phyloP scores from a whole-genome alignment of 345 rosid genomes.

The Passiflora organensis region DNA sequence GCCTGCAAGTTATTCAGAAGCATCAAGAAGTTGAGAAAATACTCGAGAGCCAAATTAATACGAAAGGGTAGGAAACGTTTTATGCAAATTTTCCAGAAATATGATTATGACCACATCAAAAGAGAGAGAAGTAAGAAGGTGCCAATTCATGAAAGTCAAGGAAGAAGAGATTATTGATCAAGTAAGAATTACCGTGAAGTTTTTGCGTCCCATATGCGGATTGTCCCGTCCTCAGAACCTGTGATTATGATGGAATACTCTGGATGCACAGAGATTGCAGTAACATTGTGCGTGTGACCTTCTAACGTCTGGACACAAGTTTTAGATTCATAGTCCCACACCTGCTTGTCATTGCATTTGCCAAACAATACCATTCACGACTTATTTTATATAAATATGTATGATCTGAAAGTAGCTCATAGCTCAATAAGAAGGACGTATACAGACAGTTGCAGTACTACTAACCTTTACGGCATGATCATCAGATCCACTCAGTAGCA shows the following conservation, averaged over 20 bases:
- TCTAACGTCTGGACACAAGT: constrained; percentile 24
- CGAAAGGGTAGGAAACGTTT: too few relatives aligned
- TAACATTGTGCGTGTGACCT: constrained; percentile 26
- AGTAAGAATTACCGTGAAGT: constrained; percentile 13
- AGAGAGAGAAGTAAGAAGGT: too few relatives aligned
- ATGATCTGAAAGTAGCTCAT: too few relatives aligned
- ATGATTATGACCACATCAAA: too few relatives aligned
- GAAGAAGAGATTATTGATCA: too few relatives aligned
- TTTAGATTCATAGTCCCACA: constrained; percentile 27
- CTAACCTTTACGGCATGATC: constrained; percentile 31
- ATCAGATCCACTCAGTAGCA: constrained; percentile 33
- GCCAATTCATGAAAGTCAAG: too few relatives aligned
- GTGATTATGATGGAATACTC: constrained; percentile 21
- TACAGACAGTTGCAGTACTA: not conserved
- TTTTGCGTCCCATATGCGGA: constrained; percentile 22
- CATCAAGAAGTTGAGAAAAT: not conserved
- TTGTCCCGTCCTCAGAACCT: constrained; percentile 25
- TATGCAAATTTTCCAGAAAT: too few relatives aligned
- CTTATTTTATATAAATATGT: too few relatives aligned
- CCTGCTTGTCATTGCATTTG: constrained; percentile 10
- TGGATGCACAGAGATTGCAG: constrained; percentile 15
- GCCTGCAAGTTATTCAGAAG: constrained; percentile 14
- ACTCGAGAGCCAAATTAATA: not conserved
- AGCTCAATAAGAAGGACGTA: not conserved
- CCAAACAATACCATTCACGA: not conserved